Base-by-base conservation (phyloP, 2,329 filamentous ascomycete genomes). In the Seiridium cupressi region DNA sequence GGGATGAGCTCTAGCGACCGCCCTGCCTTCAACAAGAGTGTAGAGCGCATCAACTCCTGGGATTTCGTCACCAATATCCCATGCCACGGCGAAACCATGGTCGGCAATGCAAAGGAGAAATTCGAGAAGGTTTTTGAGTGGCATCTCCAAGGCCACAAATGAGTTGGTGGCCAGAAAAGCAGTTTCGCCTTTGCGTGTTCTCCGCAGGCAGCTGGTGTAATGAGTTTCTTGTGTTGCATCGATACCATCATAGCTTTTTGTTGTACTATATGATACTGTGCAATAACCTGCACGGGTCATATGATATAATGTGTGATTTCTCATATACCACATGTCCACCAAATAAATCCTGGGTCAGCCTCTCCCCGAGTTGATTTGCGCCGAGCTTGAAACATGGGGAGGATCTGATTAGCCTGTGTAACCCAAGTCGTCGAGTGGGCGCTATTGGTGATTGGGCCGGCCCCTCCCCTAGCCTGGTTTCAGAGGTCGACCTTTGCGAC, bases 1-100 rank as follows among this genome's bases (percentile, higher is more conserved):
- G 78, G 81, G 1, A 74, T 86, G 36, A 88, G 84, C 58, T 70
- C 68, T 35, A 79, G 77, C 44, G 85, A 97, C 74, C 81, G 91
- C 36, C 65, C 75, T 4, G 87, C 85, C 11, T 96, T 93, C 74
- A 88, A 87, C 64, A 81, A 86, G 63, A 93, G 89, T 66, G 77
- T 92, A 46, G 77, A 75, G 66, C 82, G 83, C 62, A 94, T 98
- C 63, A 80, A 87, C 57, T 72, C 75, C 58, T 99, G 94, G 94
- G 89, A 94, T 61, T 97, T 97, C 72, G 85, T 89, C 64, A 88
- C 88, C 44, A 81, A 98, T 55, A 88, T 99, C 61, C 93, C 94
- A 0, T 98, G 94, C 73, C 95, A 99, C 76, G 95, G 95, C 7
- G 95, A 99, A 77, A 88, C 91, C 13, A 87, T 98, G 65, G 89